Base-by-base conservation (phyloP, 2,329 filamentous ascomycete genomes). In the Trichoderma oligosporum region DNA sequence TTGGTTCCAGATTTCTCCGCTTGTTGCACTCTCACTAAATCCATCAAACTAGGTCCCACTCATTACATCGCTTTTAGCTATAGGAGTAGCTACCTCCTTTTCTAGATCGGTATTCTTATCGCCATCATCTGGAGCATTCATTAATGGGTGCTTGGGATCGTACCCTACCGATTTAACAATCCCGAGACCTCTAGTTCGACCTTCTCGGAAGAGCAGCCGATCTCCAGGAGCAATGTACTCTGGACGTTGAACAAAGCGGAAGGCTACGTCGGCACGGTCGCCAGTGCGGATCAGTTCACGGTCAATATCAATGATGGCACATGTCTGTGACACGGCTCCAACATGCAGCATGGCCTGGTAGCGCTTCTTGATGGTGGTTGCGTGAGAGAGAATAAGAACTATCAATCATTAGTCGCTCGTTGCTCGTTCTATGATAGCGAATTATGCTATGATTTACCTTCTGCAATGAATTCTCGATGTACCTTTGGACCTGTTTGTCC, bases 341-440 rank as follows among this genome's bases (percentile, higher is more conserved):
- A 99, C 92, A 66, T 99, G 94, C 20, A 99, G 81, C 92, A 97
- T 99, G 0, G 94, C 94, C 76, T 99, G 94, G 64, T 99, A 99
- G 66, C 91, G 93, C 0, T 86, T 91, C 73, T 96, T 94, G 72
- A 99, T 99, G 41, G 94, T 99, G 0, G 94, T 99, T 0, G 93
- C 91, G 67, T 99, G 94, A 4, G 89, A 95, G 6, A 99, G 80
- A 63, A 99, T 97, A 20, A 99, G 80, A 1, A 99, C 94, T 85
- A n/a, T 36, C 22, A 16, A 35, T 20, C 7, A 16, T 20, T 25
- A 55, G 53, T 36, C 22, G 11, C 16, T 16, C 14, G 18, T 12
- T 14, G 9, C 2, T 20, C 8, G 16, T 12, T 11, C 11, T 7
- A 14, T 7, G 3, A 14, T n/a, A 16, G 14, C 7, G 12, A 14